Conservation (phyloP, 1,284 basidiomycete genomes). For the Ustanciosporium gigantosporum region DNA sequence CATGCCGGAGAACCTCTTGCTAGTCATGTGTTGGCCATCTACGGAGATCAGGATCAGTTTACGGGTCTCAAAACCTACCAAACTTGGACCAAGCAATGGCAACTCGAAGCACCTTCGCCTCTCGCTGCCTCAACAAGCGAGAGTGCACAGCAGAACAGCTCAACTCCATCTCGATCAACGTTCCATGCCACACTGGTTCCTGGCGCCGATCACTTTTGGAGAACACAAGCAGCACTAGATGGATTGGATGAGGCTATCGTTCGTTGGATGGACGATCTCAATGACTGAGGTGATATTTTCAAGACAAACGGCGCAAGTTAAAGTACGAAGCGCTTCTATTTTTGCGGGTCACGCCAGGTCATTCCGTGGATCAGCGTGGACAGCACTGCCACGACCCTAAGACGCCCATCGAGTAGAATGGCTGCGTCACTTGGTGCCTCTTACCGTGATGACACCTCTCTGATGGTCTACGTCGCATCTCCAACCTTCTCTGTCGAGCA, state of each 20-base stretch:
- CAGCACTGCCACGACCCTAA: too few relatives aligned
- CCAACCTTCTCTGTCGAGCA: conserved; percentile 59
- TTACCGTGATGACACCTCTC: conserved; percentile 32
- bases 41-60: conserved; percentile 39
- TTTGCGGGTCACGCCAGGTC: too few relatives aligned
- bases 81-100: conserved; percentile 14
- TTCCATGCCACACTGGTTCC: conserved; percentile 23
- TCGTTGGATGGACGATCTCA: conserved; percentile 17
- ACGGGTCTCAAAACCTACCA: conserved; percentile 21
- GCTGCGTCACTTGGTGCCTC: conserved; percentile 35
- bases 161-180: conserved; percentile 8
- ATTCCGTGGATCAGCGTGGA: too few relatives aligned
- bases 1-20: neutral
- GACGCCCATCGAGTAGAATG: too few relatives aligned
- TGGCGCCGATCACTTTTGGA: conserved; percentile 36
- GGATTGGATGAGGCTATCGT: conserved; percentile 13
- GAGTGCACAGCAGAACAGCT: neutral
- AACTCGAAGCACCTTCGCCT: conserved; percentile 4
- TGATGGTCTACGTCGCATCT: conserved; percentile 39
- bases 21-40: conserved; percentile 24
- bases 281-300: too few relatives aligned
- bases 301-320: too few relatives aligned
- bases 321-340: too few relatives aligned
- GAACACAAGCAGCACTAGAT: conserved; percentile 9
- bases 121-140: neutral